A percentile compares a stretch with the other conserved stretches of the same genome.
These are phyloP conservation scores for Agaricus sinodeliciosus DNA, from an alignment of 768 basidiomycete genomes.

Conservation along the genomic window DNA sequence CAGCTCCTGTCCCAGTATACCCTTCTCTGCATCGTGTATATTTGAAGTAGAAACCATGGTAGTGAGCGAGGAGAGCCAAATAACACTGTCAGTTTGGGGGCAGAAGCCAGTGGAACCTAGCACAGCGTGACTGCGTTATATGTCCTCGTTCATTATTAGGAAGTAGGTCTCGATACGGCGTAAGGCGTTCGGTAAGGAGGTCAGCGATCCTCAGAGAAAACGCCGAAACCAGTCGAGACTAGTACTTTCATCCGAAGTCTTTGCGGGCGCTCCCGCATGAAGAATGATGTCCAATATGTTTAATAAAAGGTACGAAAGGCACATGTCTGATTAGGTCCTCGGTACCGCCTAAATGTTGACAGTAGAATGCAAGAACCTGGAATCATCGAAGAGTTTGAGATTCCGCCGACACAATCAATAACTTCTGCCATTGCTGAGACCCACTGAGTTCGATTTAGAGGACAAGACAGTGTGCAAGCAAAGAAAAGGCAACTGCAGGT, in stretches of 20 bases:
- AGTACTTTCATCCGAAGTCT: constrained; percentile 28
- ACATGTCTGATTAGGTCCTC: background rate
- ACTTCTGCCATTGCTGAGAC: no score
- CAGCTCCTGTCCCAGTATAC: constrained; percentile 22
- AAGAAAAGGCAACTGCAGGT: no score
- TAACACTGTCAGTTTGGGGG: no score
- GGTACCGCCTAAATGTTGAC: background rate
- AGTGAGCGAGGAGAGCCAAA: background rate
- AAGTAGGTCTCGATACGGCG: constrained; percentile 19
- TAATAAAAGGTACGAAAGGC: background rate
- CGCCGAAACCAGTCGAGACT: constrained; percentile 24
- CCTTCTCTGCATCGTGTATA: constrained; percentile 34
- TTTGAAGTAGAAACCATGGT: constrained; percentile 16
- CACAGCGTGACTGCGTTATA: constrained; percentile 12
- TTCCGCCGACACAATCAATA: no score
- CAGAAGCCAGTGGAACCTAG: background rate
- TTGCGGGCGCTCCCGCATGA: constrained; percentile 21
- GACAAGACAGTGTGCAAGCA: no score
- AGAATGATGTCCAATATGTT: background rate
- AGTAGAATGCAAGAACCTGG: background rate
- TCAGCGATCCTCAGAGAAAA: constrained; percentile 29
- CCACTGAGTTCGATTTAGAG: no score
- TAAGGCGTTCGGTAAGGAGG: constrained; percentile 20
- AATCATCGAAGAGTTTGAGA: background rate
- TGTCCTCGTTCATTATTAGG: constrained; percentile 13